Evolutionary conservation across 345 rosid species (phyloP).

Genomic region (Punica granatum): DNA sequence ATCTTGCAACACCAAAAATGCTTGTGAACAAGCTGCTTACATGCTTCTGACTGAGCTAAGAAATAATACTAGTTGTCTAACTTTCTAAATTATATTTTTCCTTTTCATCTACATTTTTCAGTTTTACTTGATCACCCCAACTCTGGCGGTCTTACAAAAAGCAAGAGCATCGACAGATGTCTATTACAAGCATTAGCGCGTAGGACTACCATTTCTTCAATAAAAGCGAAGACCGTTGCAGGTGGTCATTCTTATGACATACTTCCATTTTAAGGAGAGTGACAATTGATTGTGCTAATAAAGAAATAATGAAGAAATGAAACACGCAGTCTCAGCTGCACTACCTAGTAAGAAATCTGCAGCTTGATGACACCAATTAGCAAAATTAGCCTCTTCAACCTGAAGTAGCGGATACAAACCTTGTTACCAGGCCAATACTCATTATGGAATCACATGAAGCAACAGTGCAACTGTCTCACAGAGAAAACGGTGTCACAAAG

Average conservation of each 20-base stretch:
- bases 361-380: conserved; percentile 93
- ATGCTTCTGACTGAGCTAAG: background rate
- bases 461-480: conserved; percentile 26
- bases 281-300: background rate
- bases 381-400: conserved; percentile 47
- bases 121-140: background rate
- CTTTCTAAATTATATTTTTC: background rate
- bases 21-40: background rate
- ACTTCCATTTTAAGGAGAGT: background rate
- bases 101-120: background rate
- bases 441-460: conserved; percentile 1
- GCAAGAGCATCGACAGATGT: background rate
- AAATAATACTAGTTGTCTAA: background rate
- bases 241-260: background rate
- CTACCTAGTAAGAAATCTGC: conserved; percentile 82
- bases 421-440: background rate
- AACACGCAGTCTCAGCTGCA: background rate
- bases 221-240: background rate
- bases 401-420: conserved; percentile 14
- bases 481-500: conserved; percentile 44
- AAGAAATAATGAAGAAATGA: background rate
- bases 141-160: background rate
- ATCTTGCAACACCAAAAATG: background rate
- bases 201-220: background rate
- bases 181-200: background rate